These are phyloP conservation scores for Pontederia paniculata DNA, from an alignment of 176 grass and related monocot species.

Conservation along the genomic window DNA sequence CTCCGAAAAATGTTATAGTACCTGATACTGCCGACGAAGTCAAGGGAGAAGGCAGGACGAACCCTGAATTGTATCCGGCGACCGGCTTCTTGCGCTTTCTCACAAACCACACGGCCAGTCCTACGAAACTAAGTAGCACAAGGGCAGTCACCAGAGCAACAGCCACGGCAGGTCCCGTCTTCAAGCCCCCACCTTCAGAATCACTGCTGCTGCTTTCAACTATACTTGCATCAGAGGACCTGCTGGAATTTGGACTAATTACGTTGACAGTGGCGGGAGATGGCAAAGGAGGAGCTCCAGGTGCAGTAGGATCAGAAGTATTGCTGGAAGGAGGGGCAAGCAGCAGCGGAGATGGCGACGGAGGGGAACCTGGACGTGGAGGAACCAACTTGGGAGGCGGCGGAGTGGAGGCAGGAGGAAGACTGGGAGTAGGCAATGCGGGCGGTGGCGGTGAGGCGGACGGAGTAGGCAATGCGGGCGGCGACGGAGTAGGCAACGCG, in stretches of 20 bases:
- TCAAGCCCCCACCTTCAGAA: background rate
- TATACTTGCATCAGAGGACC: too few relatives aligned
- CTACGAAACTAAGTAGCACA: constrained; percentile 41
- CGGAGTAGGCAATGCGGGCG: background rate
- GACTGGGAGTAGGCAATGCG: background rate
- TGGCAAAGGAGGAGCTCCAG: background rate
- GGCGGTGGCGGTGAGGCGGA: background rate
- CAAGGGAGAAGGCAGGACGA: constrained; percentile 38
- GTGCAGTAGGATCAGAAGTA: background rate
- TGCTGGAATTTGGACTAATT: too few relatives aligned
- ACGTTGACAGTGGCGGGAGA: background rate
- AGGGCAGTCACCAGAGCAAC: constrained; percentile 25
- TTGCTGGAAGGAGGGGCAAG: background rate
- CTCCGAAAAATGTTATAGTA: background rate
- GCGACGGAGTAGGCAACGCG: background rate
- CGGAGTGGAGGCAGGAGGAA: background rate
- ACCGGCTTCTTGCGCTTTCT: constrained; percentile 35
- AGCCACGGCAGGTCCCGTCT: constrained; percentile 6
- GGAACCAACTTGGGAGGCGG: background rate
- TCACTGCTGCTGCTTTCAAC: too few relatives aligned
- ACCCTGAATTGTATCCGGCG: constrained; percentile 46
- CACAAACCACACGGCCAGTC: constrained; percentile 28
- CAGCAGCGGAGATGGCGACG: background rate
- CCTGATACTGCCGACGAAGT: constrained; percentile 38
- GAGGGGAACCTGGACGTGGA: background rate